Base-by-base conservation (phyloP, 2,329 filamentous ascomycete genomes). In the Stagonosporopsis rhizophila region DNA sequence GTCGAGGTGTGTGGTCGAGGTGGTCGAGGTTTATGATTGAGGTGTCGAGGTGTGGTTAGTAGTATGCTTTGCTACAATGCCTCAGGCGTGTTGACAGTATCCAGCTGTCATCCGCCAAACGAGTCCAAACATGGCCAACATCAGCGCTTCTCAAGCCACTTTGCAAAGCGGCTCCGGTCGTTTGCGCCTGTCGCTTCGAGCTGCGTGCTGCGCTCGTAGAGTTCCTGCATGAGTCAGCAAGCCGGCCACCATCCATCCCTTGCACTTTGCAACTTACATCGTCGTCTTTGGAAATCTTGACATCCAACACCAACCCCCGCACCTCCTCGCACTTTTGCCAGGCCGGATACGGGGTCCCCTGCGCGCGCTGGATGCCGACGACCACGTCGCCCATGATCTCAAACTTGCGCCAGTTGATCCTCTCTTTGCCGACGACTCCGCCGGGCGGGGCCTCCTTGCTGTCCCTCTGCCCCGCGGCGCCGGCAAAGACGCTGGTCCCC, bases 321-420 rank as follows among this genome's bases (percentile, higher is more conserved):
- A 90, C 85, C 49, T 85, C 82, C 56, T 94, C 89, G 67, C 89
- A 88, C 67, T 83, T 87, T 30, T 81, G 80, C 59, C 94, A 79
- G 59, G 88, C 89, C 23, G 87, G 85, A 64, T 97, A 97, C 5
- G 92, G 88, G 44, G 87, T 87, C 50, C 90, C 90, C 76, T 98
- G 93, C 69, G 94, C 96, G 77, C 89, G 89, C 84, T 97, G 96
- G 51, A 99, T 88, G 2, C 91, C 89, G 57, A 97, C 82, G 49
- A 98, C 84, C 5, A 97, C 90, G 66, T 98, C 94, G 6, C 93
- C 93, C 77, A 98, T 87, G 28, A 99, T 89, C 76, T 98, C 94
- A 69, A 98, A 99, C 74, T 99, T 99, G 77, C 89, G 92, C 95
- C 95, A 99, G 74, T 98, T 98, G 73, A 99, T 91, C 47, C 91